Conservation (phyloP, 2,329 filamentous ascomycete genomes). For the Seiridium unicorne region DNA sequence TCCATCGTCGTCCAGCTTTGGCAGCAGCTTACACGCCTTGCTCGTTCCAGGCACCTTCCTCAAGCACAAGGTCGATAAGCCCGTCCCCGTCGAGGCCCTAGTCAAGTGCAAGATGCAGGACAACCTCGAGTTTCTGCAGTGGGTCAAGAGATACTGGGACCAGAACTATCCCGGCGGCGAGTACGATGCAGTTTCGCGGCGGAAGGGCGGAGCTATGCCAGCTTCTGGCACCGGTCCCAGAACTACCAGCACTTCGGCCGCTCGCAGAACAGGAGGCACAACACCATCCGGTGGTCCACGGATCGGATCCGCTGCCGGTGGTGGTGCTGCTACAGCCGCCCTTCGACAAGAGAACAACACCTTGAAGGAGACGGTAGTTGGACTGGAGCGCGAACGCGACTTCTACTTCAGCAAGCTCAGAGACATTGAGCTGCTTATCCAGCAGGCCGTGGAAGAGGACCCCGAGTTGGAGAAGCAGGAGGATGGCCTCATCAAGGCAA, state of each 20-base stretch:
- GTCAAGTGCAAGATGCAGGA: constrained; percentile 99
- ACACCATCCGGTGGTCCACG: constrained; percentile 60
- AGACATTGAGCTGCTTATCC: constrained; percentile 92
- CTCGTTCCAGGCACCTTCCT: constrained; percentile 68
- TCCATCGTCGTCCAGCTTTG: constrained; percentile 1
- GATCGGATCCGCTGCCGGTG: constrained; percentile 31
- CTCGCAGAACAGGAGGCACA: constrained; percentile 52
- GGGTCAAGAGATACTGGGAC: constrained; percentile 96
- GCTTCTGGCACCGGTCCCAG: constrained; percentile 46
- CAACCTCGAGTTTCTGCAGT: constrained; percentile 98
- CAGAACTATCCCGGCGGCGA: constrained; percentile 96
- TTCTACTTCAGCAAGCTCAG: constrained; percentile 99
- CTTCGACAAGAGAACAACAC: constrained; percentile 83
- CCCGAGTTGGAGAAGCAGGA: constrained; percentile 94
- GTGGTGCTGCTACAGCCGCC: constrained; percentile 64
- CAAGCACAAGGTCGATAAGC: constrained; percentile 84
- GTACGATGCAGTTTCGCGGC: constrained; percentile 84
- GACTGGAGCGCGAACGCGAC: constrained; percentile 92
- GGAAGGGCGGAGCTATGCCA: constrained; percentile 72
- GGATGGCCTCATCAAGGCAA: constrained; percentile 87
- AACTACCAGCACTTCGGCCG: constrained; percentile 49
- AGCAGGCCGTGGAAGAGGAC: constrained; percentile 89
- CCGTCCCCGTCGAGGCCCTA: constrained; percentile 82
- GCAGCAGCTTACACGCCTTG: not conserved
- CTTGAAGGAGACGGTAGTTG: constrained; percentile 92